Evolutionary conservation across 2,329 filamentous ascomycete species (phyloP).

Genomic region (Aspergillus ruber): DNA sequence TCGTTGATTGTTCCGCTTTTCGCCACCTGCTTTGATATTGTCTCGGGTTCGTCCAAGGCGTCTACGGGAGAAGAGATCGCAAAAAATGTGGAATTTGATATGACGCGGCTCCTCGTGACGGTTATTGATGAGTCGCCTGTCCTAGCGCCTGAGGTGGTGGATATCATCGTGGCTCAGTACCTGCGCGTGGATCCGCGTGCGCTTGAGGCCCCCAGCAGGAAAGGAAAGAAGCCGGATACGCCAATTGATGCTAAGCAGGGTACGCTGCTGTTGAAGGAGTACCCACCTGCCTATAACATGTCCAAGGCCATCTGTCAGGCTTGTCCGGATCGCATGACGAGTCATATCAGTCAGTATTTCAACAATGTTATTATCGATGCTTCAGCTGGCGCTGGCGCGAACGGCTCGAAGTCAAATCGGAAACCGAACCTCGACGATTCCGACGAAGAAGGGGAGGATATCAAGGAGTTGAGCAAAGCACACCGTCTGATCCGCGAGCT

Average conservation of each 20-base stretch:
- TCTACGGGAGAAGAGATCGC: slow-evolving; percentile 73
- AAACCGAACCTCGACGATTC: slow-evolving; percentile 52
- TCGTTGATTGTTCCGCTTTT: slow-evolving; percentile 75
- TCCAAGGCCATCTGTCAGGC: slow-evolving; percentile 88
- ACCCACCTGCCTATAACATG: slow-evolving; percentile 92
- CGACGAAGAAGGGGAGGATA: slow-evolving; percentile 70
- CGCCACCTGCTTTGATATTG: slow-evolving; percentile 82
- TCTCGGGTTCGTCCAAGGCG: slow-evolving; percentile 69
- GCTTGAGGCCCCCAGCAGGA: slow-evolving; percentile 47
- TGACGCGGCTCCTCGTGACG: slow-evolving; percentile 76
- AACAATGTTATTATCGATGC: slow-evolving; percentile 93
- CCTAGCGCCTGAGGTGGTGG: slow-evolving; percentile 74
- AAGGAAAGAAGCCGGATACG: slow-evolving; percentile 47
- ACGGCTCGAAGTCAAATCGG: slow-evolving; percentile 43
- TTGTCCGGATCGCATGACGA: slow-evolving; percentile 88
- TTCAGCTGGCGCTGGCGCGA: slow-evolving; percentile 52
- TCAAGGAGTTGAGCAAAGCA: slow-evolving; percentile 82
- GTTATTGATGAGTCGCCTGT: slow-evolving; percentile 79
- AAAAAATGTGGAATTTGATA: slow-evolving; percentile 89
- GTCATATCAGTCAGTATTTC: slow-evolving; percentile 92
- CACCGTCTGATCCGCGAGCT: slow-evolving; percentile 84
- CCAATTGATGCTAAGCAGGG: slow-evolving; percentile 69
- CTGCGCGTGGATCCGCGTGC: slow-evolving; percentile 71
- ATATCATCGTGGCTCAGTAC: slow-evolving; percentile 93
- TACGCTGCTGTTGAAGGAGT: slow-evolving; percentile 76